Conservation (phyloP, 208 protist genomes). For the Leishmania tarentolae region DNA sequence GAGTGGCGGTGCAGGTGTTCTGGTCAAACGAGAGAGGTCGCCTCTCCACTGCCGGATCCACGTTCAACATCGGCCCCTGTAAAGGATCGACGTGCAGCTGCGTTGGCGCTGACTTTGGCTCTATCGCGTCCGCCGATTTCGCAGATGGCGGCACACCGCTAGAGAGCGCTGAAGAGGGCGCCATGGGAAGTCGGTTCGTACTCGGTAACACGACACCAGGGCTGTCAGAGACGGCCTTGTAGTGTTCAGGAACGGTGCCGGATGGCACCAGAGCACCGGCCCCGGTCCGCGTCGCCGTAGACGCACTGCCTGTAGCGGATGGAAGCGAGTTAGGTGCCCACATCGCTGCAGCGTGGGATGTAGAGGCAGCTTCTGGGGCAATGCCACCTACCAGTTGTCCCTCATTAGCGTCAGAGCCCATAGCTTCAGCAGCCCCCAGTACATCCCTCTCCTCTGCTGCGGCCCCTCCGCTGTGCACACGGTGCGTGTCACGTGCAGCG, state of each 20-base stretch:
- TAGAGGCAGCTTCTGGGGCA: neutral
- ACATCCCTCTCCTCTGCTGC: neutral
- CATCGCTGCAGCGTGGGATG: neutral
- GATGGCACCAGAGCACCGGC: neutral
- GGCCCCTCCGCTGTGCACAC: neutral
- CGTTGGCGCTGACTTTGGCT: neutral
- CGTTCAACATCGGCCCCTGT: neutral
- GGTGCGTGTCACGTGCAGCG: neutral
- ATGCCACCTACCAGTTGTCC: neutral
- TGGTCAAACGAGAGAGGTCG: neutral
- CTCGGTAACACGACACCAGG: slow-evolving; percentile 1
- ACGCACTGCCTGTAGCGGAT: neutral
- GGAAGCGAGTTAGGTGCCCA: neutral
- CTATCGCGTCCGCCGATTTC: neutral
- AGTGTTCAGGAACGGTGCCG: neutral
- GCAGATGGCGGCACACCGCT: neutral
- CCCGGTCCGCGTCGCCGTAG: neutral
- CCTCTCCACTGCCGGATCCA: neutral
- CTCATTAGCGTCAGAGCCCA: neutral
- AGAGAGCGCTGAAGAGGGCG: neutral
- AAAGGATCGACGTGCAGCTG: neutral
- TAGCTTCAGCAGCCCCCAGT: neutral
- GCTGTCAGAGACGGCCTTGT: neutral
- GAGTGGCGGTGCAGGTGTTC: neutral
- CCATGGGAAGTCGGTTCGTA: neutral